Evolutionary conservation across 2,329 filamentous ascomycete genomes (phyloP).

Genomic region (Byssoonygena ceratinophila): DNA sequence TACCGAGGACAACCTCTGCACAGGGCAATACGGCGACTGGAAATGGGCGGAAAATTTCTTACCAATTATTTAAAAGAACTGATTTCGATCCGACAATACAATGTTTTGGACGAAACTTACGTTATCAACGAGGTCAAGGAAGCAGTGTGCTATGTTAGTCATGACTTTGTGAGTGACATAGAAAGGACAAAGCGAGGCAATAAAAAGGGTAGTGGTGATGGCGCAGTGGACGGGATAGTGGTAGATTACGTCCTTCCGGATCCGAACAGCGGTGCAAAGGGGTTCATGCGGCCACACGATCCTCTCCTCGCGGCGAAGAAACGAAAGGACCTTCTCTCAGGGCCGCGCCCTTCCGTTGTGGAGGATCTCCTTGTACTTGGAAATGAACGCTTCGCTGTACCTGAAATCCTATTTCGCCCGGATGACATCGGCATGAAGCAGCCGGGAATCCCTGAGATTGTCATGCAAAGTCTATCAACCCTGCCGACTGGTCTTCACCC

Average conservation of each 20-base stretch:
- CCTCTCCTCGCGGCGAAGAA: conserved; percentile 48
- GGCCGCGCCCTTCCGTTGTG: conserved; percentile 39
- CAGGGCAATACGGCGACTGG: conserved; percentile 68
- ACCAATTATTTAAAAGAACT: conserved; percentile 88
- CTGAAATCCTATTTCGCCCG: conserved; percentile 81
- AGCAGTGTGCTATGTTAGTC: conserved; percentile 68
- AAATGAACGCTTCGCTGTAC: conserved; percentile 84
- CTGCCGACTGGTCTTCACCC: conserved; percentile 78
- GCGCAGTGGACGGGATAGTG: conserved; percentile 45
- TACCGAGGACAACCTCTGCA: conserved; percentile 73
- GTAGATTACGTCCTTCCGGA: conserved; percentile 91
- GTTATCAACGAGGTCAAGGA: conserved; percentile 97
- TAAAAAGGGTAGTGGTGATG: conserved; percentile 30
- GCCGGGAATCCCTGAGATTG: conserved; percentile 68
- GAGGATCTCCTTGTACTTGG: conserved; percentile 80
- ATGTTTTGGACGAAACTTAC: conserved; percentile 87
- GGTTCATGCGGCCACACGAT: conserved; percentile 68
- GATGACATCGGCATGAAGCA: conserved; percentile 75
- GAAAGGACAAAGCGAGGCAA: conserved; percentile 77
- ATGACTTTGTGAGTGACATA: conserved; percentile 65
- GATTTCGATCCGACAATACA: conserved; percentile 82
- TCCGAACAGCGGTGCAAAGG: conserved; percentile 52
- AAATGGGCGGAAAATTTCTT: conserved; percentile 83
- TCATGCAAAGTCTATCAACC: conserved; percentile 63
- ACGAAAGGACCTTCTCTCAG: conserved; percentile 40